phyloP scores from a whole-genome alignment of 257 asterid species.

The Jasminum sambac region DNA sequence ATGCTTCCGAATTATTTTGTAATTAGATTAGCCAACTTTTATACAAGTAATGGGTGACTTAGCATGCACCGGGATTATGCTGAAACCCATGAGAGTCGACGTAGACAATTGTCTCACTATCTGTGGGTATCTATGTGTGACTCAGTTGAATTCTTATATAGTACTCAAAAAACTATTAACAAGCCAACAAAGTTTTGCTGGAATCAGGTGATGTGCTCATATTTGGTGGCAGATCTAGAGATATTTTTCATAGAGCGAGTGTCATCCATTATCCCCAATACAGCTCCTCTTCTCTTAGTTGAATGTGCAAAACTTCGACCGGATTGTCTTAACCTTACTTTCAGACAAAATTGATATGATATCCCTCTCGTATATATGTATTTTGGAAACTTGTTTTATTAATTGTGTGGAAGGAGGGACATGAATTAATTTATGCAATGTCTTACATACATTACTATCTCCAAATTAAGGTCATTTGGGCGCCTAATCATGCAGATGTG shows the following conservation, averaged over 20 bases:
- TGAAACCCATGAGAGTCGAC: constrained; percentile 47
- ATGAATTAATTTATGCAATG: no score
- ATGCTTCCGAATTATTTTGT: no score
- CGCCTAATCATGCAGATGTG: no score
- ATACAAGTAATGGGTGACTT: constrained; percentile 47
- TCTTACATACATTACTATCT: no score
- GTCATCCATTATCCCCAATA: constrained; percentile 30
- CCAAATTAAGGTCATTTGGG: no score
- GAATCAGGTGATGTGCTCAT: constrained; percentile 50
- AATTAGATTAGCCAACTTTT: constrained; percentile 63
- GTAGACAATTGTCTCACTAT: constrained; percentile 55
- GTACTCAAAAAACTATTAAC: constrained; percentile 43
- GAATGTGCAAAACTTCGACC: constrained; percentile 40
- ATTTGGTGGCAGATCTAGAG: constrained; percentile 43
- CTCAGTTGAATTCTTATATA: constrained; percentile 61
- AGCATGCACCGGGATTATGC: constrained; percentile 80
- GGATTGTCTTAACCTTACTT: constrained; percentile 48
- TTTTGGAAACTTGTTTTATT: no score
- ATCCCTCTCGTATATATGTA: not conserved
- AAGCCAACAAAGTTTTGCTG: constrained; percentile 39
- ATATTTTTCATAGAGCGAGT: constrained; percentile 68
- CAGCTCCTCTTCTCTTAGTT: constrained; percentile 49
- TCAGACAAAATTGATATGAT: constrained; percentile 16
- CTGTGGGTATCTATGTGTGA: constrained; percentile 70
- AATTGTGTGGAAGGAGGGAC: no score